Evolutionary conservation across 495 filamentous ascomycete species (phyloP), one percentile per base, ranked within the genome.

Genomic region (Penicillium riverlandense): DNA sequence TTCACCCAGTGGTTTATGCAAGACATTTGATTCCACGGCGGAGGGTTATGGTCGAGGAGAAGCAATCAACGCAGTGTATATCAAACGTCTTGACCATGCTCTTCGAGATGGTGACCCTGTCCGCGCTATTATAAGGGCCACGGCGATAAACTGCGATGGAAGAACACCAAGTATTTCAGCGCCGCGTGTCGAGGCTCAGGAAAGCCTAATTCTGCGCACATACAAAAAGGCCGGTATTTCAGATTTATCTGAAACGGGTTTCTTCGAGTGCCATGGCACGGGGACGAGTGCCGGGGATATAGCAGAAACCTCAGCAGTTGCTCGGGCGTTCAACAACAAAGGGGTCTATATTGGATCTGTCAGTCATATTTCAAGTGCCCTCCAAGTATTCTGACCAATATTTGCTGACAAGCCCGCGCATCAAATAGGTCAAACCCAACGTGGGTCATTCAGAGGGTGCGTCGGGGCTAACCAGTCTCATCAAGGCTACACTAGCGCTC

Each of bases 401-500:
- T n/a, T n/a, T n/a, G n/a, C n/a, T n/a, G n/a, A n/a, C n/a, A n/a
- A n/a, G n/a, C n/a, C n/a, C 55, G 1, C 34, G 50, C 14, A 59
- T 63, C 12, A 49, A 50, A n/a, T 22, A 48, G 44, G 73, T 86
- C 42, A 91, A 91, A 57, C 76, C 87, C 2, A 90, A 90, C 44
- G 70, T 91, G n/a, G 87, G 87, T 1, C 87, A 92, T 65, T 84
- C 78, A 7, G 87, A 90, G 49, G 82, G 86, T 38, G 85, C 83
- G 4, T 89, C 87, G 36, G 87, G 87, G 29, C 70, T 87, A 13
- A 83, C 84, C 2, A 78, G 82, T 3, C 69, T 92, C 8, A 73
- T 84, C 61, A 92, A 92, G 65, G 74, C 86, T n/a, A 57, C 90
- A 37, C 58, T 90, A 65, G 87, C 90, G 11, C 45, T 72, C 0